Conservation (phyloP, 169 alveolate species). For the Plasmodium ovale region DNA sequence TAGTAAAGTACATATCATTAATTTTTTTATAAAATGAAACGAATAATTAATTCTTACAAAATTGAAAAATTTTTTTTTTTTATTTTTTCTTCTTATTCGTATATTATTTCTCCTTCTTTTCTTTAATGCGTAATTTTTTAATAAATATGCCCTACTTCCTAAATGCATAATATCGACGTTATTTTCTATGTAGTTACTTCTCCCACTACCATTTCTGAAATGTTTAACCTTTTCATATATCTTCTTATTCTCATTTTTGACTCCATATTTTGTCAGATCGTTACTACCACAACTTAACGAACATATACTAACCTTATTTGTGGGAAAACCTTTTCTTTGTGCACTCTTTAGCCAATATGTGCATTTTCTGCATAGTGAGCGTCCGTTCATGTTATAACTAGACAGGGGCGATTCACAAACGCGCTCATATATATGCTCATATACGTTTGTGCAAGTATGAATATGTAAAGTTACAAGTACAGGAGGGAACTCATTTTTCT, state of each 20-base stretch:
- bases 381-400: conserved; percentile 23
- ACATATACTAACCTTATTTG: conserved; percentile 20
- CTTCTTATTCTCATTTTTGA: background rate
- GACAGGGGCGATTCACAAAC: background rate
- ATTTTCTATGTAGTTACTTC: too few species aligned
- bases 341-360: conserved; percentile 11
- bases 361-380: background rate
- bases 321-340: background rate
- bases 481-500: too few species aligned
- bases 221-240: conserved; percentile 10
- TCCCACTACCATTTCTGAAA: too few species aligned
- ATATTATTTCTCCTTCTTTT: conserved; percentile 14
- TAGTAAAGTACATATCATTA: conserved; percentile 23
- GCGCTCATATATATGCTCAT: too few species aligned
- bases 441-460: too few species aligned
- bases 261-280: background rate
- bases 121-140: conserved; percentile 2
- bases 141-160: conserved; percentile 1
- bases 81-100: background rate
- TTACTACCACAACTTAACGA: conserved; percentile 2
- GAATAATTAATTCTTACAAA: conserved; percentile 19
- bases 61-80: conserved; percentile 8
- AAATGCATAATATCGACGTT: background rate
- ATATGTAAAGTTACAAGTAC: too few species aligned
- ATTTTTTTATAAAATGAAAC: conserved; percentile 53